Base-by-base conservation (phyloP, 108 stramenopile genomes). In the Phaeodactylum tricornutum region DNA sequence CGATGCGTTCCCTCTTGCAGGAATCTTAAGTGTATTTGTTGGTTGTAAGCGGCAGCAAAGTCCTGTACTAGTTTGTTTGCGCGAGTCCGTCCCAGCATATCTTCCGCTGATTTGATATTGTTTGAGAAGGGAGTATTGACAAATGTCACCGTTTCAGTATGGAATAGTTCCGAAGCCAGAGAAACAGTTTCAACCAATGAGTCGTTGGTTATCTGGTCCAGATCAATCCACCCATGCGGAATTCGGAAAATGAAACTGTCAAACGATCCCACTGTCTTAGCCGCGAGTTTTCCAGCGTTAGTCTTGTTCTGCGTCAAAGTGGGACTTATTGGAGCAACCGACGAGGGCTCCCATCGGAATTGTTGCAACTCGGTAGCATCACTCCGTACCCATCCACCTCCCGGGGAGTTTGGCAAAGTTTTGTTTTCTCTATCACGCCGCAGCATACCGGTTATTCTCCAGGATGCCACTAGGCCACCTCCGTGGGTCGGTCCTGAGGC, bases 211-310 rank as follows among this genome's bases (percentile, higher is more conserved):
- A 73, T 55, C 7, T 53, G 49, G 2, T 67, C 8, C 15, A 30
- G 27, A 45, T 39, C 11, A 61, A 68, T 57, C 72, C 72, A 74
- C 29, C 72, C 72, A 38, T 69, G 67, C 47, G 59, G 51, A 5
- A 66, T 43, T 23, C 64, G 36, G 39, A 57, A 66, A 4, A 69
- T 30, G 22, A 74, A 59, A 15, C 30, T 64, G 29, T 74, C 67
- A 51, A 74, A 69, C 12, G 44, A 33, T 5, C 20, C 21, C 14
- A 27, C 5, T 12, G 45, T 46, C 41, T 7, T 42, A 7, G 41
- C 15, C 41, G 7, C 15, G 7, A 15, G 41, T 16, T 15, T 15
- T 9, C n/a, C 15, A 6, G 45, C n/a, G 5, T 27, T 27, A 20
- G n/a, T 4, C 27, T 5, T 14, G 6, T 4, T 9, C 4, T 20